Percentiles rank a stretch among this genome's conserved stretches.
Conservation (phyloP, 331 rosid species). For the Prunus yedoensis region DNA sequence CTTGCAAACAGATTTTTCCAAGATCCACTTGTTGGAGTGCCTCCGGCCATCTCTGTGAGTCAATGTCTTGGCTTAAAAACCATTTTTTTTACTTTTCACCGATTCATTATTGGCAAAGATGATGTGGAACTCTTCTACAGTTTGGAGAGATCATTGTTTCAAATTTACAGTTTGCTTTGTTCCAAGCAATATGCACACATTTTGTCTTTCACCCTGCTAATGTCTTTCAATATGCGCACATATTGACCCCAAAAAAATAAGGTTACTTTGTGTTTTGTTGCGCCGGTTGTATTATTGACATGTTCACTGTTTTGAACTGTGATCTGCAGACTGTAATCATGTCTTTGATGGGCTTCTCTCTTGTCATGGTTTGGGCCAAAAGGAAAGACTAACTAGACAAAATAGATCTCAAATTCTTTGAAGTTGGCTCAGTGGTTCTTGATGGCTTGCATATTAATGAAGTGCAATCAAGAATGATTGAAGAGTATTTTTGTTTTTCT, state of each 20-base stretch:
- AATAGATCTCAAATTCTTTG: not conserved
- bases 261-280: not conserved
- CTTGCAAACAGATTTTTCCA: slow-evolving; percentile 85
- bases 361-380: slow-evolving; percentile 80
- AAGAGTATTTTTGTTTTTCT: not conserved
- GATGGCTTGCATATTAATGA: not conserved
- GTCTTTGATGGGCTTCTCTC: slow-evolving; percentile 98
- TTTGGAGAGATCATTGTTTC: no score
- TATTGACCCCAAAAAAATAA: no score
- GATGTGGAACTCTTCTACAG: no score
- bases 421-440: not conserved
- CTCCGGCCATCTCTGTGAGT: slow-evolving; percentile 96
- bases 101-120: not conserved
- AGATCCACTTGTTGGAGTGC: slow-evolving; percentile 78
- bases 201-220: no score
- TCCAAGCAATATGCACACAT: no score
- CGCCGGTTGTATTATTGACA: not conserved
- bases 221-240: no score
- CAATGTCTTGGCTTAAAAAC: slow-evolving; percentile 3
- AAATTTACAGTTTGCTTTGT: no score
- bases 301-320: not conserved
- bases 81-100: not conserved
- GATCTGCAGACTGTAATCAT: slow-evolving; percentile 81
- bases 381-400: slow-evolving; percentile 36
- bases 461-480: not conserved